phyloP scores from a whole-genome alignment of 768 basidiomycete genomes.

The Lentinula aciculospora region DNA sequence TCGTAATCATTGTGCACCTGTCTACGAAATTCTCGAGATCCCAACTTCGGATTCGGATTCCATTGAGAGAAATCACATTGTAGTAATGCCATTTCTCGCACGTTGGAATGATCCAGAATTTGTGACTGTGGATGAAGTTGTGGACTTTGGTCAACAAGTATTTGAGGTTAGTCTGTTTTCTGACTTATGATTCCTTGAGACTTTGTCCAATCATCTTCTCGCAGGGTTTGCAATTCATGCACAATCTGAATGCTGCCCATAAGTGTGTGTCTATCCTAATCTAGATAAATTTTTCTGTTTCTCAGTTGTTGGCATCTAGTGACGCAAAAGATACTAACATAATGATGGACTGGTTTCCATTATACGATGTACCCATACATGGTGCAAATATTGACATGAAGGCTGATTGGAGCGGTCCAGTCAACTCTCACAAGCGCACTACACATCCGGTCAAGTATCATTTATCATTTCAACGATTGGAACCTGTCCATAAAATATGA shows the following conservation, averaged over 20 bases:
- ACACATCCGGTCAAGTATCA: constrained; percentile 7
- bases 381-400: constrained; percentile 3
- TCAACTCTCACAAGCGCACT: constrained; percentile 18
- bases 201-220: constrained; percentile 17
- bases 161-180: constrained; percentile 21
- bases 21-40: constrained; percentile 18
- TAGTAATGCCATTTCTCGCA: constrained; percentile 23
- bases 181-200: constrained; percentile 13
- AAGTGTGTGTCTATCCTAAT: constrained; percentile 13
- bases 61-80: constrained; percentile 12
- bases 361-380: not conserved
- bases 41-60: constrained; percentile 9
- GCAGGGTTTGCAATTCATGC: constrained; percentile 21
- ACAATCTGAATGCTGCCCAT: constrained; percentile 19
- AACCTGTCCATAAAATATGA: constrained; percentile 24
- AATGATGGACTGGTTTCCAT: not conserved
- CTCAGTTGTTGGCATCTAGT: constrained; percentile 12
- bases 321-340: constrained; percentile 1
- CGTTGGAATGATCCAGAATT: constrained; percentile 15
- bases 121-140: constrained; percentile 19
- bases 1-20: constrained; percentile 28
- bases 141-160: constrained; percentile 26
- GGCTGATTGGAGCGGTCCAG: constrained; percentile 1
- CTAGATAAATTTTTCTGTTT: constrained; percentile 20
- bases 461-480: constrained; percentile 36